phyloP scores from a whole-genome alignment of 1,139 yeast genomes.

The Magnusiomyces ingens region DNA sequence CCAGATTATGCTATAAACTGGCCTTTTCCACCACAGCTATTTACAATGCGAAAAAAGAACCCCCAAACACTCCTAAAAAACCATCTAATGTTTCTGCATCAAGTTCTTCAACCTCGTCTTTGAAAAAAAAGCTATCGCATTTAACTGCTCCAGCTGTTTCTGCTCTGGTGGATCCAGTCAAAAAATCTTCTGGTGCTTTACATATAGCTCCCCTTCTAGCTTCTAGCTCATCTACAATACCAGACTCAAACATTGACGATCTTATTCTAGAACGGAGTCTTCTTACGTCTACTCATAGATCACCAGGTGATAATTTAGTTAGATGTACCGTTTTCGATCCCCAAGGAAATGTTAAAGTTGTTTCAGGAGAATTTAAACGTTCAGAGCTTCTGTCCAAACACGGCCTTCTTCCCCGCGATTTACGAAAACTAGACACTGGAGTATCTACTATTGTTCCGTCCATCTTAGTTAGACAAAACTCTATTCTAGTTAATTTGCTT shows the following conservation, averaged over 20 bases:
- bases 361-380: constrained; percentile 71
- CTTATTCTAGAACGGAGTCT: constrained; percentile 28
- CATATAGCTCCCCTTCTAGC: too few species aligned
- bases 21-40: too few species aligned
- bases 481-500: constrained; percentile 71
- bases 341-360: constrained; percentile 65
- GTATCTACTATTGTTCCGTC: constrained; percentile 86
- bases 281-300: constrained; percentile 23
- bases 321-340: constrained; percentile 74
- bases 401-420: constrained; percentile 72
- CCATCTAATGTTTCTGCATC: too few species aligned
- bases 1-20: too few species aligned
- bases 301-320: constrained; percentile 31
- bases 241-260: constrained; percentile 20
- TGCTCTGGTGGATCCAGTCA: too few species aligned
- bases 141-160: too few species aligned
- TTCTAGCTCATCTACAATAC: too few species aligned
- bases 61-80: too few species aligned
- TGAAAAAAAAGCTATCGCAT: too few species aligned
- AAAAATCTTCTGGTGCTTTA: too few species aligned
- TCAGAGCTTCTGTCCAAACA: constrained; percentile 68
- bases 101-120: too few species aligned
- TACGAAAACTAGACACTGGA: constrained; percentile 83
- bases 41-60: too few species aligned
- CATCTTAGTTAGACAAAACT: constrained; percentile 67